Evolutionary conservation across 108 stramenopile species (phyloP).

Genomic region (Cyclotella baltica): DNA sequence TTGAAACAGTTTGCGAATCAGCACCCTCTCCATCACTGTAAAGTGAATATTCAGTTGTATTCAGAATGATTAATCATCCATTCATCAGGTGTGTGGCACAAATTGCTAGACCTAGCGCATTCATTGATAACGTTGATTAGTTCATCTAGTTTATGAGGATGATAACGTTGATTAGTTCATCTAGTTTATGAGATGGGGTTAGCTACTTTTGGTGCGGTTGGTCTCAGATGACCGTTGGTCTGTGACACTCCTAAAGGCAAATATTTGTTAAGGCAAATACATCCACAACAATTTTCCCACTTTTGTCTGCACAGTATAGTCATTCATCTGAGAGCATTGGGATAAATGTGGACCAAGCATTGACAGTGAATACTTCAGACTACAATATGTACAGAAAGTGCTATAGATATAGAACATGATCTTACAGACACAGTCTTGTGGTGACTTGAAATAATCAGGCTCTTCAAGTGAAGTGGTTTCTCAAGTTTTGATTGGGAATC

Average conservation of each 20-base stretch:
- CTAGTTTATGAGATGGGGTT: no score
- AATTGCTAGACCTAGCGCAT: neutral
- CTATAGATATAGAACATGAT: no score
- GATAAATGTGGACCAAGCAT: slow-evolving; percentile 22
- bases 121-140: no score
- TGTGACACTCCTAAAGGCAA: no score
- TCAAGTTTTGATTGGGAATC: no score
- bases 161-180: no score
- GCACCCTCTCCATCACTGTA: neutral
- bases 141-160: no score
- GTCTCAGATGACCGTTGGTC: no score
- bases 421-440: slow-evolving; percentile 33
- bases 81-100: neutral
- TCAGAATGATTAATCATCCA: neutral
- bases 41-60: no score
- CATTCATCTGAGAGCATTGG: slow-evolving; percentile 9
- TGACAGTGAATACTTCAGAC: slow-evolving; percentile 25
- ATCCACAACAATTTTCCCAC: slow-evolving; percentile 26
- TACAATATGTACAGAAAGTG: slow-evolving; percentile 43
- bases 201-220: no score
- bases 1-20: neutral
- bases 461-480: no score
- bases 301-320: slow-evolving; percentile 19
- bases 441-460: slow-evolving; percentile 21
- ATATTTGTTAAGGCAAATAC: neutral